These are phyloP conservation scores for Suillus tomentosus DNA, from an alignment of 768 basidiomycete genomes.

Conservation along the genomic window DNA sequence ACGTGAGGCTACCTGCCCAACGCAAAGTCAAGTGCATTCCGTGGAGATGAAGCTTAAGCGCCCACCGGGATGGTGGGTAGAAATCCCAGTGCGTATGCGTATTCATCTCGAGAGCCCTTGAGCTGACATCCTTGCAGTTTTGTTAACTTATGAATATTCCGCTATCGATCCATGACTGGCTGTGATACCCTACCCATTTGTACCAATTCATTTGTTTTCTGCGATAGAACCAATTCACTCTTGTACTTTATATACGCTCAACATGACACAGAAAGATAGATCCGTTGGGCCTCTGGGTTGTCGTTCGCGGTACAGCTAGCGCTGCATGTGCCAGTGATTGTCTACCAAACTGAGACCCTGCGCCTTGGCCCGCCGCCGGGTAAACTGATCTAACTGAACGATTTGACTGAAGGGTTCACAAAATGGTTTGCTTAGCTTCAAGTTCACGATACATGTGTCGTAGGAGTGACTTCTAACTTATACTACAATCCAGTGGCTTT, in stretches of 20 bases:
- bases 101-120: neutral
- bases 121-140: neutral
- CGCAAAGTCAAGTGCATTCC: neutral
- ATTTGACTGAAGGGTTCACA: too few relatives aligned
- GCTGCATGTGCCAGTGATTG: too few relatives aligned
- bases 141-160: neutral
- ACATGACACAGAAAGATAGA: too few relatives aligned
- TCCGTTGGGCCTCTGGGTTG: too few relatives aligned
- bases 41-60: constrained; percentile 1
- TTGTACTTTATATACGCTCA: neutral
- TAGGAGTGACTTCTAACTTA: too few relatives aligned
- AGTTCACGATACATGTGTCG: too few relatives aligned
- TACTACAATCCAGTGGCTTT: too few relatives aligned
- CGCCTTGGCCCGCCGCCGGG: too few relatives aligned
- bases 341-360: too few relatives aligned
- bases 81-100: neutral
- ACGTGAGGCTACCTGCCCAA: neutral
- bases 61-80: constrained; percentile 8
- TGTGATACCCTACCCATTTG: neutral
- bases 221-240: neutral
- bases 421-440: too few relatives aligned
- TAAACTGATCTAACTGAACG: too few relatives aligned
- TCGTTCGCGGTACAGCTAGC: too few relatives aligned
- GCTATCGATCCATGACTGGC: neutral
- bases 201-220: neutral